phyloP scores from a whole-genome alignment of 345 rosid species.

The Salix exigua region DNA sequence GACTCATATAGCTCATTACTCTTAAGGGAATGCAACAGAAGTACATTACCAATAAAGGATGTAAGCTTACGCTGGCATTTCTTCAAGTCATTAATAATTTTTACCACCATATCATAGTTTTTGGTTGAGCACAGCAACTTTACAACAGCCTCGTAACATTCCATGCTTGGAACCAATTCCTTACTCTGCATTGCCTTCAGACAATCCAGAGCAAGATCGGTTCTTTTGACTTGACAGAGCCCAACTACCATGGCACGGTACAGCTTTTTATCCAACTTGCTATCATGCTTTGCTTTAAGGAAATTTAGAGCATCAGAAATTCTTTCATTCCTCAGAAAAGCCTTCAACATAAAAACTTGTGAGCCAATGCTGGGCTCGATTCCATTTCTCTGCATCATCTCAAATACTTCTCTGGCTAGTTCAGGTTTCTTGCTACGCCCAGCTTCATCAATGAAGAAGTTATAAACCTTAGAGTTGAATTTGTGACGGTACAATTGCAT shows the following conservation, averaged over 20 bases:
- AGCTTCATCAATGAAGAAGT: conserved; percentile 70
- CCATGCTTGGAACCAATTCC: conserved; percentile 43
- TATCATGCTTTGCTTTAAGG: conserved; percentile 36
- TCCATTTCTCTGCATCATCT: conserved; percentile 57
- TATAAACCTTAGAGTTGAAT: conserved; percentile 32
- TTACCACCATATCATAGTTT: conserved; percentile 41
- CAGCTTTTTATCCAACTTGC: conserved; percentile 32
- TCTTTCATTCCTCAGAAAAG: conserved; percentile 55
- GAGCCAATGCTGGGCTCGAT: conserved; percentile 38
- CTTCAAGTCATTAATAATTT: conserved; percentile 49
- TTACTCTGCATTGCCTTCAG: conserved; percentile 43
- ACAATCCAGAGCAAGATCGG: conserved; percentile 44
- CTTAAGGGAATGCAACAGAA: conserved; percentile 52
- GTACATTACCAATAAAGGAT: conserved; percentile 67
- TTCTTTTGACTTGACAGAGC: conserved; percentile 47
- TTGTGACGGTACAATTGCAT: conserved; percentile 48
- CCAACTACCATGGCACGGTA: conserved; percentile 50
- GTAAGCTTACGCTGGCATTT: conserved; percentile 47
- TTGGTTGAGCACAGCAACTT: conserved; percentile 33
- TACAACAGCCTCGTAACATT: conserved; percentile 59
- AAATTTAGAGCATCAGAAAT: conserved; percentile 59
- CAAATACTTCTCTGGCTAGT: conserved; percentile 59
- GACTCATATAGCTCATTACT: conserved; percentile 47
- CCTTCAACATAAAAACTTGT: conserved; percentile 47
- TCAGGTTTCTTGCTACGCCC: conserved; percentile 63